Evolutionary conservation across 306 rosid genomes (phyloP), one percentile per base, ranked within the genome.

Genomic region (Amphicarpaea edgeworthii): DNA sequence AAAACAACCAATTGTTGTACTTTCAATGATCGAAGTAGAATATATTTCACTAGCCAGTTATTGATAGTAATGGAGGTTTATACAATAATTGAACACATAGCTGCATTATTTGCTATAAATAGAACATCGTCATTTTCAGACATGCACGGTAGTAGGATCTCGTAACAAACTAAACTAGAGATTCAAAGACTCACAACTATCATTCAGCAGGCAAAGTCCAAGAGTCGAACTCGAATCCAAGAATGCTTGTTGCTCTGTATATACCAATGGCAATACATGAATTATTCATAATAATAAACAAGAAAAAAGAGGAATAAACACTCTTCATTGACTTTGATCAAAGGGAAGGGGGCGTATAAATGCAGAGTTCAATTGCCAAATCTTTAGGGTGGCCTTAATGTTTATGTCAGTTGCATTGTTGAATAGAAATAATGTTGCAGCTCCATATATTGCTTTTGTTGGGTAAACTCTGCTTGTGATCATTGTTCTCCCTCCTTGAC

Each of bases 371-470:
- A 92, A 84, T 59, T 81, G 77, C 96, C 96, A 92, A 46, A 90
- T 82, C 57, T 81, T 90, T 32, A 90, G 70, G 12, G 81, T 79
- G 50, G 78, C 93, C 67, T 85, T 92, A 3, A 87, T 84, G 42
- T 78, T 88, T 16, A 82, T 63, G 15, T 57, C 61, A 46, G 93
- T 90, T 40, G 93, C 93, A 70, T 92, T 92, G 89, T 92, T 92
- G 85, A 92, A 92, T 71, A 92, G 38, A 72, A 92, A 92, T 4
- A 92, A 71, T 64, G 82, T 84, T 1, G 93, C 88, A 40, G 85
- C 87, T 45, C 93, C 93, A 79, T 92, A 90, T 23, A 92, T 92
- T 78, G 97, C 97, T 70, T 87, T 55, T 4, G 96, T 90, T 20
- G 96, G 96, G 43, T 92, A 92, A 67, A 92, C 69, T 38, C 97